A percentile compares a stretch with the other conserved stretches of the same genome.
Conservation (phyloP, 805 yeast genomes). For the Millerago galiae region DNA sequence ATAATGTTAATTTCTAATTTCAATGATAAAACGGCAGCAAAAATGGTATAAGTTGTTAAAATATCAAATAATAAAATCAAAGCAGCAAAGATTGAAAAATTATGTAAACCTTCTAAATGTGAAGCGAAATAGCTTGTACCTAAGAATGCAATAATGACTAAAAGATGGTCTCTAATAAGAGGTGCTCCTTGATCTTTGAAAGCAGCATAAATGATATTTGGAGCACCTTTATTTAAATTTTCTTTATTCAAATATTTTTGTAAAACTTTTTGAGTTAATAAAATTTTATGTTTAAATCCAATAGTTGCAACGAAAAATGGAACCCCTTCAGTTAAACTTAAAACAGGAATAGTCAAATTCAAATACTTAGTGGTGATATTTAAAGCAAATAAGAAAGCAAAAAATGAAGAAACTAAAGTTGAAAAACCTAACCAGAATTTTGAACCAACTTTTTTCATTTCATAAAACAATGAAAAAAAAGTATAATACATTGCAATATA, state of each 20-base stretch:
- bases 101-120: constrained; percentile 65
- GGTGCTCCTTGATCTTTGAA: constrained; percentile 31
- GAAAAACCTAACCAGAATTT: constrained; percentile 83
- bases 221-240: constrained; percentile 27
- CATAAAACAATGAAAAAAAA: constrained; percentile 62
- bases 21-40: constrained; percentile 73
- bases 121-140: constrained; percentile 60
- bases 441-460: constrained; percentile 74
- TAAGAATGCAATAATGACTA: constrained; percentile 64
- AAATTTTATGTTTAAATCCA: constrained; percentile 84
- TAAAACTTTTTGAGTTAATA: constrained; percentile 57
- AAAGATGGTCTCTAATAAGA: constrained; percentile 62
- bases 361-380: constrained; percentile 52
- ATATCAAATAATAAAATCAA: constrained; percentile 67
- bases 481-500: constrained; percentile 87
- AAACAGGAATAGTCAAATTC: constrained; percentile 57
- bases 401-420: constrained; percentile 68
- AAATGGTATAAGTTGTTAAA: constrained; percentile 71
- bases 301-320: constrained; percentile 90
- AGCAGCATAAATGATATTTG: constrained; percentile 29
- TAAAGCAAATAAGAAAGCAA: constrained; percentile 78
- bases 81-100: constrained; percentile 72
- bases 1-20: constrained; percentile 86
- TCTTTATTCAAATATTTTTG: constrained; percentile 23
- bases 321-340: constrained; percentile 80